phyloP scores from a whole-genome alignment of 441 rosid genomes.

The Syzygium syzygioides region DNA sequence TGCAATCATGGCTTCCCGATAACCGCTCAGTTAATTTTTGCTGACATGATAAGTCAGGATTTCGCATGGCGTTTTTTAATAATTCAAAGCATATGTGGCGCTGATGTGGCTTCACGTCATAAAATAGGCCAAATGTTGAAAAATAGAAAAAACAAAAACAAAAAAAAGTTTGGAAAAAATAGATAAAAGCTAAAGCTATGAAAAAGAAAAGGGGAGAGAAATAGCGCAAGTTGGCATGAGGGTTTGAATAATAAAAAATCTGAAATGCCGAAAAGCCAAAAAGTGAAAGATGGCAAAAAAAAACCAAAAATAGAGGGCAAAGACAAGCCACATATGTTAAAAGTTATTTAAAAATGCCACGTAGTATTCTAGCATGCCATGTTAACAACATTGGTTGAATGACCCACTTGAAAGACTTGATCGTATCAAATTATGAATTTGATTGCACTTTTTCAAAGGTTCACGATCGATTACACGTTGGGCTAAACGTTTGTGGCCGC shows the following conservation, averaged over 20 bases:
- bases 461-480: background rate
- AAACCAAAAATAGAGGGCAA: too few species aligned
- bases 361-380: background rate
- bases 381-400: background rate
- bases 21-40: background rate
- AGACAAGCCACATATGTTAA: background rate
- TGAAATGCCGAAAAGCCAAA: too few species aligned
- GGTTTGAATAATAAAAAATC: background rate
- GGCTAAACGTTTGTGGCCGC: background rate
- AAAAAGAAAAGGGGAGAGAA: background rate
- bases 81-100: background rate
- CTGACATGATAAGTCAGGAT: background rate
- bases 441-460: background rate
- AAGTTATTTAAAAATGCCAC: background rate
- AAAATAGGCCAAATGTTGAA: background rate
- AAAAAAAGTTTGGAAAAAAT: too few species aligned
- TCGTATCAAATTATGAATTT: background rate
- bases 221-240: background rate
- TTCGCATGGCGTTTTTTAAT: background rate
- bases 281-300: too few species aligned
- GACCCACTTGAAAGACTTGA: too few species aligned
- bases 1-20: background rate
- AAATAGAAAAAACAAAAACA: background rate
- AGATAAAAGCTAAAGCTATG: too few species aligned
- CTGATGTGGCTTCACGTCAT: background rate